Conservation (phyloP, 2,329 filamentous ascomycete species). For the Colletotrichum spinosum region DNA sequence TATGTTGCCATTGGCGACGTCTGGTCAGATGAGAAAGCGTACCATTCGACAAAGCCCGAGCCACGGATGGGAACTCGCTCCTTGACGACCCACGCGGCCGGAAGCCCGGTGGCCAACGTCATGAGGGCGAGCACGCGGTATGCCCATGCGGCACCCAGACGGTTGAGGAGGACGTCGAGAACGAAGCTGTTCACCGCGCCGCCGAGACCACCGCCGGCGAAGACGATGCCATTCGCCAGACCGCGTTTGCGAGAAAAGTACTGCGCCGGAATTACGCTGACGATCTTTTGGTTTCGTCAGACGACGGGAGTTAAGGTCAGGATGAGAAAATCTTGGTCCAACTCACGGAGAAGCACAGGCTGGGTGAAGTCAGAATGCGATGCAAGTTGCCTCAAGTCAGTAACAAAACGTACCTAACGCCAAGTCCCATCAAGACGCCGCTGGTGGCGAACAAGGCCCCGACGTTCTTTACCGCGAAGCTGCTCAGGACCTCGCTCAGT, state of each 20-base stretch:
- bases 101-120: constrained; percentile 64
- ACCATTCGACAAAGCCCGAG: constrained; percentile 62
- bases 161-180: constrained; percentile 59
- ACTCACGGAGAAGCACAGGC: constrained; percentile 31
- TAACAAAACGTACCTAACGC: constrained; percentile 40
- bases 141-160: constrained; percentile 61
- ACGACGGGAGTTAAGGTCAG: too few species aligned
- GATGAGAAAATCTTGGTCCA: too few species aligned
- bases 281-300: constrained; percentile 45
- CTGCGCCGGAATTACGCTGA: constrained; percentile 62
- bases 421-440: constrained; percentile 47
- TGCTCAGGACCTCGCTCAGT: constrained; percentile 58
- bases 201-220: constrained; percentile 66
- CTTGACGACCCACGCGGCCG: constrained; percentile 65
- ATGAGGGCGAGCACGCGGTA: constrained; percentile 65
- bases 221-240: constrained; percentile 66
- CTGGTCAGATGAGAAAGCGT: constrained; percentile 22
- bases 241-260: constrained; percentile 67
- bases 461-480: constrained; percentile 49
- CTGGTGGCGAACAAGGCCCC: constrained; percentile 50
- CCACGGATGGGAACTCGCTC: constrained; percentile 56
- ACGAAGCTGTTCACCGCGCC: constrained; percentile 64
- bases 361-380: neutral
- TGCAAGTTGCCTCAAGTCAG: neutral
- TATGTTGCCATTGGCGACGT: neutral